These are phyloP conservation scores for Arachnomyces sp. DNA, from an alignment of 2,329 filamentous ascomycete genomes.

Conservation along the genomic window DNA sequence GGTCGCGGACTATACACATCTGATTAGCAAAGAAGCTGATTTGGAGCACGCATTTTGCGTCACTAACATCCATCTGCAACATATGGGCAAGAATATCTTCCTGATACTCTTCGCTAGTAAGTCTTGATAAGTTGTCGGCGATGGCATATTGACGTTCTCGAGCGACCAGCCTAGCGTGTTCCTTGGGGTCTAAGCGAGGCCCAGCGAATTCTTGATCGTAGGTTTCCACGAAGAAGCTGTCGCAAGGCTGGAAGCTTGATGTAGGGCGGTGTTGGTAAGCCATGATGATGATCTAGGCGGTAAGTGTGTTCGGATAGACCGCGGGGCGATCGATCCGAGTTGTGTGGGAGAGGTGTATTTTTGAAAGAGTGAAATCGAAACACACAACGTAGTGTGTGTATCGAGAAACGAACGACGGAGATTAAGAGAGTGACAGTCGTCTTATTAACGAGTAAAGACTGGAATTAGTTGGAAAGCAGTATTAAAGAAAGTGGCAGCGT, in stretches of 20 bases:
- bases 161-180: conserved; percentile 69
- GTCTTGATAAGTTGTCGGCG: conserved; percentile 76
- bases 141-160: conserved; percentile 81
- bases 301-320: conserved; percentile 14
- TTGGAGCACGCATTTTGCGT: background rate
- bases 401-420: conserved; percentile 34
- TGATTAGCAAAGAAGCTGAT: conserved; percentile 1
- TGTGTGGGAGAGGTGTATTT: conserved; percentile 23
- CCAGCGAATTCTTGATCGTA: conserved; percentile 44
- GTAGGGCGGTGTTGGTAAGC: conserved; percentile 46
- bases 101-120: conserved; percentile 82
- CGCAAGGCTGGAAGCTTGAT: conserved; percentile 55
- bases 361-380: conserved; percentile 38
- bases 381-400: conserved; percentile 19
- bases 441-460: conserved; percentile 44
- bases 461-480: conserved; percentile 48
- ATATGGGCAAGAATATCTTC: conserved; percentile 93
- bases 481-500: conserved; percentile 39
- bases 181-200: conserved; percentile 59
- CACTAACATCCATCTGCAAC: conserved; percentile 76
- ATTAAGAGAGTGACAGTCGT: conserved; percentile 46
- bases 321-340: conserved; percentile 16
- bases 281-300: conserved; percentile 37
- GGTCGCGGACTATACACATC: conserved; percentile 59
- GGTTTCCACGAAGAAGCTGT: conserved; percentile 61